A percentile compares a stretch with the other conserved stretches of the same genome.
These are phyloP conservation scores for Ascochyta fabae DNA, from an alignment of 2,329 filamentous ascomycete species.

Conservation along the genomic window DNA sequence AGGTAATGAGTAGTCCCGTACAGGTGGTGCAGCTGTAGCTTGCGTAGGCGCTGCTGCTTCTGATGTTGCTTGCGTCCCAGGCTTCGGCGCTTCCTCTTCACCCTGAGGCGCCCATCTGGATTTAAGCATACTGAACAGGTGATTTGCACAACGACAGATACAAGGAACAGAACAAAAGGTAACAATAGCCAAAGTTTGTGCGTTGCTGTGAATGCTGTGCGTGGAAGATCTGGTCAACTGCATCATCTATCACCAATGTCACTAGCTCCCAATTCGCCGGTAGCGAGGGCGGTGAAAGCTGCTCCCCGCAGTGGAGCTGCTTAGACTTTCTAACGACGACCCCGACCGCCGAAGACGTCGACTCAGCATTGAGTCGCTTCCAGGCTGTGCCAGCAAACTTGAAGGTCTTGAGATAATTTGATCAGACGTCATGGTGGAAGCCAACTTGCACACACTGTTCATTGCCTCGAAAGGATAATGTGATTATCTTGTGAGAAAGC, in stretches of 20 bases:
- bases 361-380: too few relatives aligned
- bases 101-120: constrained; percentile 43
- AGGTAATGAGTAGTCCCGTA: constrained; percentile 1
- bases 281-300: constrained; percentile 14
- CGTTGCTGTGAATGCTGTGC: neutral
- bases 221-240: constrained; percentile 2
- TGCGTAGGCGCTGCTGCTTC: constrained; percentile 17
- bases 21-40: constrained; percentile 19
- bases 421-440: neutral
- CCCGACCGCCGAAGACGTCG: neutral
- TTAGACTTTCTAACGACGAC: neutral
- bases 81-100: constrained; percentile 17
- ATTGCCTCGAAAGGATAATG: neutral
- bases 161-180: neutral
- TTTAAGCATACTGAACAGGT: constrained; percentile 33
- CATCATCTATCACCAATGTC: constrained; percentile 8
- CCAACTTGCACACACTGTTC: neutral
- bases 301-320: constrained; percentile 13
- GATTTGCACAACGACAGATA: neutral
- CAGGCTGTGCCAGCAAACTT: too few relatives aligned
- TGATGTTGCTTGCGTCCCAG: constrained; percentile 9
- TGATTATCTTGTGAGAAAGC: neutral
- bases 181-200: neutral
- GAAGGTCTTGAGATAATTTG: neutral
- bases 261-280: constrained; percentile 1